A percentile compares a stretch with the other conserved stretches of the same genome.
phyloP scores from a whole-genome alignment of 2,329 filamentous ascomycete species.

The Gyromitra esculenta region DNA sequence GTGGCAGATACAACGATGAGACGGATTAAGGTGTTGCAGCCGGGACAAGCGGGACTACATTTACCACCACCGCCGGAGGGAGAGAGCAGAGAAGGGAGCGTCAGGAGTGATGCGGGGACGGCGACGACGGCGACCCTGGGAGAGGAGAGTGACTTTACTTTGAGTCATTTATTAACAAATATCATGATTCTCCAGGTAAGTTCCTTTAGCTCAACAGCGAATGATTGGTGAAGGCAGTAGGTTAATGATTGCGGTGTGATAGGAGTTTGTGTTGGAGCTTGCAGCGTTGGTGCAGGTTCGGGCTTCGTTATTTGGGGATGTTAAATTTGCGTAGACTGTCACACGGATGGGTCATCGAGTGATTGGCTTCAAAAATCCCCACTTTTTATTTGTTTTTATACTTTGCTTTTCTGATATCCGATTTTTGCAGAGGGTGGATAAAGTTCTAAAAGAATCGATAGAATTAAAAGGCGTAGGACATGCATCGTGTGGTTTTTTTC shows the following conservation, averaged over 20 bases:
- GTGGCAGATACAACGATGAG: constrained; percentile 56
- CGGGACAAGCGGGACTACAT: constrained; percentile 53
- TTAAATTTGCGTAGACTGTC: constrained; percentile 66
- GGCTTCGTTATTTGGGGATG: constrained; percentile 79
- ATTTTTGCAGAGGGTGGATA: constrained; percentile 15
- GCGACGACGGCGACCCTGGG: constrained; percentile 58
- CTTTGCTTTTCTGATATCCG: constrained; percentile 25
- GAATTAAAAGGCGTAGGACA: constrained; percentile 32
- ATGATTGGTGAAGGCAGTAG: not conserved
- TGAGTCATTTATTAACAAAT: constrained; percentile 83
- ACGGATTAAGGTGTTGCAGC: constrained; percentile 55
- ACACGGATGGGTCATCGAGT: not conserved
- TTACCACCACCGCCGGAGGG: constrained; percentile 57
- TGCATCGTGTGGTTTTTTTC: constrained; percentile 37
- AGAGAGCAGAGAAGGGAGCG: constrained; percentile 56
- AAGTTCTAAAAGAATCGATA: constrained; percentile 21
- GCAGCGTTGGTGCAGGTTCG: constrained; percentile 78
- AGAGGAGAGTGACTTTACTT: constrained; percentile 67
- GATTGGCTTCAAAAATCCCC: not conserved
- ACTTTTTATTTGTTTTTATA: constrained; percentile 25
- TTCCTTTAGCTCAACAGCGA: constrained; percentile 1
- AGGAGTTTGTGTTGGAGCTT: constrained; percentile 79
- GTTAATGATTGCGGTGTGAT: constrained; percentile 9
- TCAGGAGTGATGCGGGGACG: constrained; percentile 53
- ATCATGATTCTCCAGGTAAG: constrained; percentile 74